Percentiles rank a stretch among this genome's conserved stretches.
Evolutionary conservation across 2,329 filamentous ascomycete species (phyloP).

Genomic region (Scopulariopsis brevicaulis): DNA sequence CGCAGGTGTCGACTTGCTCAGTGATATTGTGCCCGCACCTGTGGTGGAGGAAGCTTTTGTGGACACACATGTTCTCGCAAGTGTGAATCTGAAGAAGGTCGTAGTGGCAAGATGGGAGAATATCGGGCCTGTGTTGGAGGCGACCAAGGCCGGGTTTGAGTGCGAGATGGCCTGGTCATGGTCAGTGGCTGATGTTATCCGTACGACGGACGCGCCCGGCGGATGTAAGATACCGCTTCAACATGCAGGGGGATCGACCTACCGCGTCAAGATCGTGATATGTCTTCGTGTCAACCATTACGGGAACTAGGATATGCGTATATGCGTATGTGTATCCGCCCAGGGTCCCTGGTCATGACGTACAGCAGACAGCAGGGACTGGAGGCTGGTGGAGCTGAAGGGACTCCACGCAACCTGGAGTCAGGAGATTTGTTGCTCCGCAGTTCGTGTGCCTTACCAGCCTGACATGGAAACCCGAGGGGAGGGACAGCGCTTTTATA

Average conservation of each 20-base stretch:
- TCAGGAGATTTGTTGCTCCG: background rate
- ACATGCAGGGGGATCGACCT: background rate
- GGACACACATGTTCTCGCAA: conserved; percentile 12
- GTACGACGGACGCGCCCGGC: background rate
- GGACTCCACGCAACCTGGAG: background rate
- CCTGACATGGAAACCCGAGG: background rate
- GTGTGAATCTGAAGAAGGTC: background rate
- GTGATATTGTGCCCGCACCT: conserved; percentile 19
- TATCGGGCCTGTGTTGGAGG: background rate
- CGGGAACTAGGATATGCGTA: background rate
- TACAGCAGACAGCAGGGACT: background rate
- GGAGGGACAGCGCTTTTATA: background rate
- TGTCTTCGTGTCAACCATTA: background rate
- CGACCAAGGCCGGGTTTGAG: background rate
- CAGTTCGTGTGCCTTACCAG: background rate
- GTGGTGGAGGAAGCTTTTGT: conserved; percentile 19
- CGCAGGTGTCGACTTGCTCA: conserved; percentile 15
- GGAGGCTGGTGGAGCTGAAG: background rate
- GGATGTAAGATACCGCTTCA: background rate
- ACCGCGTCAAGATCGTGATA: background rate
- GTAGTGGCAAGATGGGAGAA: background rate
- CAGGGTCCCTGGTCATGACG: background rate
- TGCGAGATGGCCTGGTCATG: background rate
- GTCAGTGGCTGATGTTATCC: background rate
- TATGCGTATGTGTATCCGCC: background rate